These are phyloP conservation scores for Erythrophleum fordii DNA, from an alignment of 306 rosid genomes.

Conservation along the genomic window DNA sequence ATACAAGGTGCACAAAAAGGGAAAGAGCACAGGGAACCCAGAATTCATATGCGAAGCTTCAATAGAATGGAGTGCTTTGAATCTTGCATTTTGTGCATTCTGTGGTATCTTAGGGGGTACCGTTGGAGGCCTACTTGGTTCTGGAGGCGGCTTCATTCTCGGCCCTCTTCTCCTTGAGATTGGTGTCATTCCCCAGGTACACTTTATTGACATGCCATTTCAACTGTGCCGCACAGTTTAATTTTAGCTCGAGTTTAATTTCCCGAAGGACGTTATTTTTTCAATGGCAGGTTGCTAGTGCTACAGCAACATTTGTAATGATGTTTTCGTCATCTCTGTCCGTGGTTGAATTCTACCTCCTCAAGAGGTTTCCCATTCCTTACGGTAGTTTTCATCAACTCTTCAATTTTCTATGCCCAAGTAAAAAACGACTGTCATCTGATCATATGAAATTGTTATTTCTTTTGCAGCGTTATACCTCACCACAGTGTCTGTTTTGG, in stretches of 20 bases:
- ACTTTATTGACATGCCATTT: background rate
- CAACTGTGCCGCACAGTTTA: background rate
- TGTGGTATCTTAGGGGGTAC: constrained; percentile 84
- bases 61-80: constrained; percentile 69
- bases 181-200: constrained; percentile 89
- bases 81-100: constrained; percentile 73
- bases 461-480: constrained; percentile 73
- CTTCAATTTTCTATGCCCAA: background rate
- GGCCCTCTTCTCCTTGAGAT: constrained; percentile 93
- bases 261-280: background rate
- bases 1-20: constrained; percentile 67
- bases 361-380: constrained; percentile 87
- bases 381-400: constrained; percentile 56
- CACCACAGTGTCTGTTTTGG: constrained; percentile 62
- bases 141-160: constrained; percentile 87
- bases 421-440: background rate
- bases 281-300: constrained; percentile 77
- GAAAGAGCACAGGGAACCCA: constrained; percentile 59
- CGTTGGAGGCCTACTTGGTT: constrained; percentile 88
- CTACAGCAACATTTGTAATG: constrained; percentile 94
- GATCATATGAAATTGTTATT: background rate
- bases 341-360: constrained; percentile 82
- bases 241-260: background rate
- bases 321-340: constrained; percentile 86
- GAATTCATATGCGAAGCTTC: constrained; percentile 85